phyloP scores from a whole-genome alignment of 345 rosid genomes.

The Populus ilicifolia region DNA sequence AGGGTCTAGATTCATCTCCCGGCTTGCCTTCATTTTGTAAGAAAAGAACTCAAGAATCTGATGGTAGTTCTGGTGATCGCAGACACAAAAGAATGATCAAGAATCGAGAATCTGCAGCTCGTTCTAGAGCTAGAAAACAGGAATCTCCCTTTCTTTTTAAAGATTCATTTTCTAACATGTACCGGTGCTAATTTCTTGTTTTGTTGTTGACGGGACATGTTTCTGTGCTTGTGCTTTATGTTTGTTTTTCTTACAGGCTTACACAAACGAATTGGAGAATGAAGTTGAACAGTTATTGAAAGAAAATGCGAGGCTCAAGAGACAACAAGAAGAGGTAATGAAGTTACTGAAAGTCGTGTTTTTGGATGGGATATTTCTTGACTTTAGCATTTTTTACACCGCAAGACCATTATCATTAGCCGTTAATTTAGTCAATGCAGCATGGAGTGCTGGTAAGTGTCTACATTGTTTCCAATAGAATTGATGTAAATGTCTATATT shows the following conservation, averaged over 20 bases:
- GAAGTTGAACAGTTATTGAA: constrained; percentile 46
- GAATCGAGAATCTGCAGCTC: constrained; percentile 85
- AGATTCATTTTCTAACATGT: not conserved
- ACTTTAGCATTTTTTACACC: too few relatives aligned
- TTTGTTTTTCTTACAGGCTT: constrained; percentile 48
- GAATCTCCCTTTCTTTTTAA: constrained; percentile 27
- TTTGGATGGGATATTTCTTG: not conserved
- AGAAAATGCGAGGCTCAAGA: constrained; percentile 65
- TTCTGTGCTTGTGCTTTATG: not conserved
- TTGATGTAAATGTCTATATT: not conserved
- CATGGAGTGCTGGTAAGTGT: too few relatives aligned
- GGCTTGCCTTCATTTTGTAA: constrained; percentile 33
- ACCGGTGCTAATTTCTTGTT: not conserved
- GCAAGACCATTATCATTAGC: too few relatives aligned
- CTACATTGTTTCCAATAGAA: too few relatives aligned
- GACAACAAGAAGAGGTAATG: constrained; percentile 64
- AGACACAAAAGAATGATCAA: constrained; percentile 67
- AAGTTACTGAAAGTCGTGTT: not conserved
- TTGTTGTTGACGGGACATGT: constrained; percentile 7
- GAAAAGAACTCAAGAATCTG: constrained; percentile 46
- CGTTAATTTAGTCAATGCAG: too few relatives aligned
- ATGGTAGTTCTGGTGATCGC: constrained; percentile 38
- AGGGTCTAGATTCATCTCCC: constrained; percentile 33
- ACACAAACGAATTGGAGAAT: constrained; percentile 56
- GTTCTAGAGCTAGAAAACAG: constrained; percentile 85